Conservation (phyloP, 2,329 filamentous ascomycete species). For the Podosphaera fusca region DNA sequence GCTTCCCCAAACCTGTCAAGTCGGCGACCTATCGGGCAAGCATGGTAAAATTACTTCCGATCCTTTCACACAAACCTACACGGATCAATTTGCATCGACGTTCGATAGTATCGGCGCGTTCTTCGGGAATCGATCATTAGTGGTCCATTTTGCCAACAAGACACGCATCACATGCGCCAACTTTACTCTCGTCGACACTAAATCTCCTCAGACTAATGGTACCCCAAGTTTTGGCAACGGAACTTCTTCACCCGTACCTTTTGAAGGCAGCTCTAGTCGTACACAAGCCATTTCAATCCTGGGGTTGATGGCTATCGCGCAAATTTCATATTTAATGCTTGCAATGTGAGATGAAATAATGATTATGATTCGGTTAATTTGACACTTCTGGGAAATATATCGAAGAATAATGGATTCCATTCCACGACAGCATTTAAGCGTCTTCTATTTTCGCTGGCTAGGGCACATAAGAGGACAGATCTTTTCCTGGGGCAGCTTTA, state of each 20-base stretch:
- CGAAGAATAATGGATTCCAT: no score
- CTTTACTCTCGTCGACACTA: conserved; percentile 19
- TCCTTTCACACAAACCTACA: conserved; percentile 26
- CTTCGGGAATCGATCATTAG: conserved; percentile 41
- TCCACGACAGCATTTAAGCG: no score
- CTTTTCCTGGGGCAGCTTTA: no score
- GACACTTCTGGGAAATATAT: no score
- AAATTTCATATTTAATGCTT: not conserved
- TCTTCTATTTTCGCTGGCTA: no score
- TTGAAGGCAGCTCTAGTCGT: not conserved
- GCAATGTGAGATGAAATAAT: no score
- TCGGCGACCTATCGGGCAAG: conserved; percentile 58
- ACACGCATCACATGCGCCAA: conserved; percentile 41
- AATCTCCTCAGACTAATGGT: no score
- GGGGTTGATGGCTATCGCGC: not conserved
- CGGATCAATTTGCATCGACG: conserved; percentile 35
- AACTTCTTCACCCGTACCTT: not conserved
- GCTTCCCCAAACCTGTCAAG: conserved; percentile 42
- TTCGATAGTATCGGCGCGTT: conserved; percentile 27
- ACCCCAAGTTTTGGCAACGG: not conserved
- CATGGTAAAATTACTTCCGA: conserved; percentile 34
- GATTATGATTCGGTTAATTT: no score
- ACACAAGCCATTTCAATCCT: not conserved
- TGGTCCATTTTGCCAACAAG: conserved; percentile 39
- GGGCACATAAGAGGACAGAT: no score